Percentiles rank a stretch among this genome's conserved stretches.
These are phyloP conservation scores for Aspergillus quadrilineatus DNA, from an alignment of 2,329 filamentous ascomycete species.

Conservation along the genomic window DNA sequence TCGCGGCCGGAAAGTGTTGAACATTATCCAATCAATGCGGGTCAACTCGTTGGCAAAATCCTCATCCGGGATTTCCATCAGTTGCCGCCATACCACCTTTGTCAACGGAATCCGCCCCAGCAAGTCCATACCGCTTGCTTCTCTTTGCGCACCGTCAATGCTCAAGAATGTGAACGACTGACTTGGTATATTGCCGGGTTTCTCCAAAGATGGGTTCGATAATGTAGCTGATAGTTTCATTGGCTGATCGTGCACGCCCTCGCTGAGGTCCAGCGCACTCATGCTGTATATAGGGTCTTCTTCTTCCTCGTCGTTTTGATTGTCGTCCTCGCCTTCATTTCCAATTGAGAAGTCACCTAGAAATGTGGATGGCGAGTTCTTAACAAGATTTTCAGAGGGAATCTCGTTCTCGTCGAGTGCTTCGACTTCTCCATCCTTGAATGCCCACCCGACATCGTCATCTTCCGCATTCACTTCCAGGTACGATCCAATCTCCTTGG, in stretches of 20 bases:
- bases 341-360: constrained; percentile 23
- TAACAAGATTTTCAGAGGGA: constrained; percentile 42
- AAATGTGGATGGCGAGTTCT: constrained; percentile 40
- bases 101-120: constrained; percentile 68
- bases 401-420: constrained; percentile 43
- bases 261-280: constrained; percentile 41
- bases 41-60: constrained; percentile 89
- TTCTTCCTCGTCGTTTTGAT: constrained; percentile 31
- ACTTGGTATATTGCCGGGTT: constrained; percentile 40
- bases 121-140: constrained; percentile 71
- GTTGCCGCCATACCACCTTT: constrained; percentile 83
- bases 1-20: constrained; percentile 87
- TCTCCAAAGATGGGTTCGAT: constrained; percentile 41
- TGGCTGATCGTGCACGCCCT: constrained; percentile 38
- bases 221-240: constrained; percentile 40
- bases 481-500: constrained; percentile 78
- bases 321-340: constrained; percentile 20
- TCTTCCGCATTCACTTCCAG: constrained; percentile 77
- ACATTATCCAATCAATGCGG: constrained; percentile 97
- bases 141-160: constrained; percentile 73
- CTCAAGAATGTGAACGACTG: constrained; percentile 45
- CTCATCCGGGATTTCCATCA: constrained; percentile 84
- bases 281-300: constrained; percentile 41
- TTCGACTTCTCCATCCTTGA: constrained; percentile 65
- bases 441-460: constrained; percentile 92